Evolutionary conservation across 305 asterid species (phyloP).

Genomic region (Fraxinus greggii): DNA sequence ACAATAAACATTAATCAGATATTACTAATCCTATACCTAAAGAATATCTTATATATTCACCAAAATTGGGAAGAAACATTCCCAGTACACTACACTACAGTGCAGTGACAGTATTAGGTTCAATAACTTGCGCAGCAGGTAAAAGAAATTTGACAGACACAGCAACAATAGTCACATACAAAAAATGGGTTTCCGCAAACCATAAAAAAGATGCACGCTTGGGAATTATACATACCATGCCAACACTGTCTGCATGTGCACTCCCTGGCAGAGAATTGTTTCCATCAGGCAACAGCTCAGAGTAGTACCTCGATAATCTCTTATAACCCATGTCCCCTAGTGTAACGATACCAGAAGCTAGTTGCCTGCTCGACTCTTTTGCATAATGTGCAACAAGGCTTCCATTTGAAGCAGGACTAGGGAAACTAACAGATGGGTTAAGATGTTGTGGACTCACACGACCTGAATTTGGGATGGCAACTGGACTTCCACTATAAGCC

Average conservation of each 20-base stretch:
- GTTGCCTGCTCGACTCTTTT: constrained; percentile 91
- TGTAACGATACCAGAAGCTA: constrained; percentile 86
- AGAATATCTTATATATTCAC: neutral
- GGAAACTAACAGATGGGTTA: constrained; percentile 52
- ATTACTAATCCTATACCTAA: neutral
- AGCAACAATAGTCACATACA: neutral
- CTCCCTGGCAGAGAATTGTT: constrained; percentile 49
- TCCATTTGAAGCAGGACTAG: constrained; percentile 62
- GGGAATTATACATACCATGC: constrained; percentile 62
- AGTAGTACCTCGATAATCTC: constrained; percentile 82
- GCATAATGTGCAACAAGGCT: constrained; percentile 93
- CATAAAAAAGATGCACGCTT: neutral
- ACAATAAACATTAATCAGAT: constrained; percentile 24
- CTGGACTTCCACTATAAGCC: constrained; percentile 88
- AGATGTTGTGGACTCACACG: constrained; percentile 84
- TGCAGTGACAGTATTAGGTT: neutral
- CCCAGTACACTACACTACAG: neutral
- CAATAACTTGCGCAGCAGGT: neutral
- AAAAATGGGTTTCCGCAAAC: neutral
- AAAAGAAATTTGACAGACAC: neutral
- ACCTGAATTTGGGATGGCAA: constrained; percentile 56
- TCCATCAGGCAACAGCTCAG: constrained; percentile 75
- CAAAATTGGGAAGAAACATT: neutral
- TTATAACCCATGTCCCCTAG: constrained; percentile 89
- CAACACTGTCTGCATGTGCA: constrained; percentile 57